phyloP scores from a whole-genome alignment of 495 filamentous ascomycete genomes.

The Neurospora sp. region DNA sequence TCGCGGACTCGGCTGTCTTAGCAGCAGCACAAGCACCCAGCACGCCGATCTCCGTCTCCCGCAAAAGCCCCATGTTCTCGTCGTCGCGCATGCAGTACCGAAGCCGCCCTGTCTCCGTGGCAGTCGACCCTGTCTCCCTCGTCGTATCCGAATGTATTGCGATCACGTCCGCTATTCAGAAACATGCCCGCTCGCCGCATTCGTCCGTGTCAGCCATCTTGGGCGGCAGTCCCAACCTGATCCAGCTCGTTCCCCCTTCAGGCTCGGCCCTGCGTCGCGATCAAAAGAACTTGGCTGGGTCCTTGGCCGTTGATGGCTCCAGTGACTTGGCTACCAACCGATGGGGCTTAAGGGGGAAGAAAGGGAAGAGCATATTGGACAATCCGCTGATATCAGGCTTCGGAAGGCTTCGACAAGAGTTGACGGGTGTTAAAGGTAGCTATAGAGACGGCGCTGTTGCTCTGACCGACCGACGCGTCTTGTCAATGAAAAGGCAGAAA shows the following conservation, averaged over 20 bases:
- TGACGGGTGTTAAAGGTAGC: constrained; percentile 77
- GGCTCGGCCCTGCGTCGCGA: constrained; percentile 23
- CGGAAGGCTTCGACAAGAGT: constrained; percentile 75
- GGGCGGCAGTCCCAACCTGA: constrained; percentile 57
- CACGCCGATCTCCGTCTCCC: constrained; percentile 7
- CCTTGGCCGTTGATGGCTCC: constrained; percentile 16
- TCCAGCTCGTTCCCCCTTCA: constrained; percentile 35
- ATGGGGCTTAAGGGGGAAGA: constrained; percentile 94
- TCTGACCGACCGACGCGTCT: background rate
- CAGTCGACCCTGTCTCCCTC: constrained; percentile 86
- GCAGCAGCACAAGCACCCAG: constrained; percentile 7
- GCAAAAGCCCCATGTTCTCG: constrained; percentile 12
- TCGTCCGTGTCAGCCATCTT: constrained; percentile 95
- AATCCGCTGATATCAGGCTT: constrained; percentile 96
- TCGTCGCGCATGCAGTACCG: constrained; percentile 37
- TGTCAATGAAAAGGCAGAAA: background rate
- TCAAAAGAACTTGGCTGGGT: constrained; percentile 19
- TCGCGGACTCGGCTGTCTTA: constrained; percentile 26
- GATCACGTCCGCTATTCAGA: constrained; percentile 95
- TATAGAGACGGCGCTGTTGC: background rate
- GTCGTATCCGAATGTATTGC: constrained; percentile 99
- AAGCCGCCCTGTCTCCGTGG: constrained; percentile 54
- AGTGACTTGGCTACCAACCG: constrained; percentile 41
- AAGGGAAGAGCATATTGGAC: constrained; percentile 96
- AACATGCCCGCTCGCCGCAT: constrained; percentile 92